phyloP scores from a whole-genome alignment of 352 stramenopile species.

The Globisporangium cystogenes region DNA sequence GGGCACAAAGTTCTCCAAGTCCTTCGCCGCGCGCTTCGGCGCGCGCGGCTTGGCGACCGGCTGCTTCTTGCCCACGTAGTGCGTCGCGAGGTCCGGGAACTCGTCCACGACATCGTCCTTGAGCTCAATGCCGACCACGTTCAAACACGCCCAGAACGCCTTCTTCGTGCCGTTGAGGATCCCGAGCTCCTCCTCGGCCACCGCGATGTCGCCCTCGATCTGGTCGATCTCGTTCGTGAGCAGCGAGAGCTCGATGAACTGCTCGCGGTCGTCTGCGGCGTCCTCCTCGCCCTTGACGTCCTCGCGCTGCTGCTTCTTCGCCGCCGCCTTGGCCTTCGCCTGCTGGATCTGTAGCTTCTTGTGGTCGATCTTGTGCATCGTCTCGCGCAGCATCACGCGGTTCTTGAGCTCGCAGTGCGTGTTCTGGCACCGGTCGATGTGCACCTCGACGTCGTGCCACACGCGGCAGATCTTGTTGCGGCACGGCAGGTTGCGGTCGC shows the following conservation, averaged over 20 bases:
- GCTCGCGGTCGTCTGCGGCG: constrained; percentile 21
- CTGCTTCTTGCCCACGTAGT: constrained; percentile 41
- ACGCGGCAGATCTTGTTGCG: constrained; percentile 66
- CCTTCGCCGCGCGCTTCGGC: constrained; percentile 15
- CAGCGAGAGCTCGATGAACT: constrained; percentile 29
- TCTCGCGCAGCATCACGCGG: constrained; percentile 64
- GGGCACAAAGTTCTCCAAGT: constrained; percentile 11
- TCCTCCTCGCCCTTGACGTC: constrained; percentile 14
- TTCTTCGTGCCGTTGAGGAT: constrained; percentile 40
- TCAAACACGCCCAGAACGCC: constrained; percentile 54
- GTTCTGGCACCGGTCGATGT: constrained; percentile 64
- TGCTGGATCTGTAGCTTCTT: constrained; percentile 44
- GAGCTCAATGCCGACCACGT: constrained; percentile 56
- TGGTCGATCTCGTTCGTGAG: constrained; percentile 50
- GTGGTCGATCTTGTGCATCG: constrained; percentile 71
- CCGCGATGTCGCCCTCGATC: constrained; percentile 58
- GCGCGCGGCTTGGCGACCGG: constrained; percentile 22
- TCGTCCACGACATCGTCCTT: constrained; percentile 49
- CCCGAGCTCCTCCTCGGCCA: constrained; percentile 36
- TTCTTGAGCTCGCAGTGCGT: constrained; percentile 63
- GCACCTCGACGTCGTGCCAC: constrained; percentile 68
- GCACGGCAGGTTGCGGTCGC: constrained; percentile 50
- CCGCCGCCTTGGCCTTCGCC: constrained; percentile 23
- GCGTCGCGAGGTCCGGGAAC: constrained; percentile 38
- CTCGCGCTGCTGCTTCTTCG: constrained; percentile 39